Percentiles rank a stretch among this genome's conserved stretches.
Evolutionary conservation across 129 eudicot species (phyloP).

Genomic region (Chrysanthemum lavandulifolium): DNA sequence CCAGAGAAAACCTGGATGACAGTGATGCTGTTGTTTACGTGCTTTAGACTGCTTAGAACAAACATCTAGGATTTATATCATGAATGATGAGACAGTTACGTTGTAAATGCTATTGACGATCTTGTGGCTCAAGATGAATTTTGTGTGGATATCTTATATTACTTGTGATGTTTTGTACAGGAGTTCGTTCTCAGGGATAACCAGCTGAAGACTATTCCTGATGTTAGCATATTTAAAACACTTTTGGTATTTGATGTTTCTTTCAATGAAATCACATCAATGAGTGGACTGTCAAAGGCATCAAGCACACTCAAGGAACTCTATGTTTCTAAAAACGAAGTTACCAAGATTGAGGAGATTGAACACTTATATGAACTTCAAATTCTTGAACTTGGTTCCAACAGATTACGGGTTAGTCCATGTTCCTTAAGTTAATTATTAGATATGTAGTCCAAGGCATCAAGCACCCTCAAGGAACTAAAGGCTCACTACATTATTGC

Average conservation of each 20-base stretch:
- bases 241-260: constrained; percentile 92
- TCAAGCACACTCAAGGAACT: constrained; percentile 87
- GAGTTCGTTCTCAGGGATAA: constrained; percentile 91
- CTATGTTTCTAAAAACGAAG: constrained; percentile 95
- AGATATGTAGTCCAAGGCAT: not conserved
- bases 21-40: too few species aligned
- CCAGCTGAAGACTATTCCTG: constrained; percentile 85
- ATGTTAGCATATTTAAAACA: constrained; percentile 73
- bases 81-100: too few species aligned
- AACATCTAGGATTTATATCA: too few species aligned
- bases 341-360: constrained; percentile 86
- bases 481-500: not conserved
- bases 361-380: constrained; percentile 75
- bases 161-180: constrained; percentile 39
- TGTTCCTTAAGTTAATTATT: not conserved
- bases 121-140: not conserved
- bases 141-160: constrained; percentile 9
- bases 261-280: constrained; percentile 77
- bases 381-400: constrained; percentile 98
- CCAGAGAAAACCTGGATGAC: too few species aligned
- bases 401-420: constrained; percentile 70
- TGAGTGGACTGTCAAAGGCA: constrained; percentile 74
- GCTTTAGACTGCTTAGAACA: too few species aligned
- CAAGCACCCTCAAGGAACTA: not conserved
- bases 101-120: too few species aligned